phyloP scores from a whole-genome alignment of 106 monocot genomes.

The Dendrobium huoshanense region DNA sequence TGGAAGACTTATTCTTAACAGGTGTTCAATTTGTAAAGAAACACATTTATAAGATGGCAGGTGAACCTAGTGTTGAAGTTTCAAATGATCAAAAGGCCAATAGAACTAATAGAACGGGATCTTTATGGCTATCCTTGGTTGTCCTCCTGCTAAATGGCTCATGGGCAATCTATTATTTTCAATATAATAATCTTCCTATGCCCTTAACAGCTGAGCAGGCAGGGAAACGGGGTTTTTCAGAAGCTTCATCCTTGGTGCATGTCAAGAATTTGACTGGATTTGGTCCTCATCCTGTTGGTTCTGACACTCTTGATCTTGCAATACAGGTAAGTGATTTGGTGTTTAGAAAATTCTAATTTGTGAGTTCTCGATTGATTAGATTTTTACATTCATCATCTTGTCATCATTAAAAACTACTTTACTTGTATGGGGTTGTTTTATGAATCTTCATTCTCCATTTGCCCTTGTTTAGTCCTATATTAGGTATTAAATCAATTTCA shows the following conservation, averaged over 20 bases:
- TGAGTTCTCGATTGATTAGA: not conserved
- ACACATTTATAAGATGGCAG: constrained; percentile 21
- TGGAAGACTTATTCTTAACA: not conserved
- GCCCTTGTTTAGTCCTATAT: not conserved
- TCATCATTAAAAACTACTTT: not conserved
- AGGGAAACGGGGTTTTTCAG: constrained; percentile 95
- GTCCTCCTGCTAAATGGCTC: constrained; percentile 53
- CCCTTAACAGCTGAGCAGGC: constrained; percentile 60
- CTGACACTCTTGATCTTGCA: constrained; percentile 76
- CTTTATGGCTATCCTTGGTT: constrained; percentile 57
- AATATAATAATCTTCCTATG: constrained; percentile 60
- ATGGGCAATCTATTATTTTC: constrained; percentile 70
- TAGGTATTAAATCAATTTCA: not conserved
- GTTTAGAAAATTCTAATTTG: not conserved
- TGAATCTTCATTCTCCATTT: not conserved
- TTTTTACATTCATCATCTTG: not conserved
- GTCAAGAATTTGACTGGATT: constrained; percentile 71
- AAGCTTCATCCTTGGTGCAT: constrained; percentile 72
- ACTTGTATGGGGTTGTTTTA: not conserved
- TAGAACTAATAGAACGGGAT: constrained; percentile 29
- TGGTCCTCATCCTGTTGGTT: constrained; percentile 90
- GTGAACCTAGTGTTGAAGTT: constrained; percentile 6
- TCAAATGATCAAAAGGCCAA: constrained; percentile 12
- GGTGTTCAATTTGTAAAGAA: not conserved
- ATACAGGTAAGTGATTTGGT: constrained; percentile 44